Evolutionary conservation across 2,329 filamentous ascomycete genomes (phyloP), one percentile per base, ranked within the genome.

Genomic region (Penicillium sp.): DNA sequence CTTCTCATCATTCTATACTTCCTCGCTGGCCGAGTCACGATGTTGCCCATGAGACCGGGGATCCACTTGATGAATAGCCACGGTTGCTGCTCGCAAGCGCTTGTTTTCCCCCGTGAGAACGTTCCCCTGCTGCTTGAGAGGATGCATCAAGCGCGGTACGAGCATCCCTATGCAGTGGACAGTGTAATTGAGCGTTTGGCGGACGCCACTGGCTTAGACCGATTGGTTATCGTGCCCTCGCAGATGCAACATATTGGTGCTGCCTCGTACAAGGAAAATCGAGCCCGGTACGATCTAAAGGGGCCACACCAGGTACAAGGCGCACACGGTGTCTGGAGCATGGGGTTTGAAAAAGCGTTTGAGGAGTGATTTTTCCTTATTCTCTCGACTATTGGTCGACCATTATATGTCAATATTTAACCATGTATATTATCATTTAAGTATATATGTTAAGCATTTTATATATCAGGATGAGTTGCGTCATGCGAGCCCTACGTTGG

Each of bases 81-180:
- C 53, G 80, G 78, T 13, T 82, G 79, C 66, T 82, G 80, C 64
- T 75, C 76, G 7, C 81, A 83, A 69, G 80, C 73, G 6, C 72
- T 82, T 3, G 70, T 82, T 15, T 82, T 81, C 52, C 78, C 79
- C 1, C 75, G 75, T 3, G 63, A 66, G n/a, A 63, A 61, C n/a
- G 58, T 67, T 1, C 67, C 69, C 1, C 41, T 29, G n/a, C 58
- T 70, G 15, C 55, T 67, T 9, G 57, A 62, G 2, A 61, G 64
- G 46, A 58, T 70, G 26, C 53, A 66, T 23, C 49, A 65, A n/a
- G 55, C 61, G 53, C 61, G 62, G 52, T 56, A 62, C 44, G 44
- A 46, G n/a, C 50, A 54, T 2, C 64, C 67, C 7, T 61, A 66
- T 41, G 64, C 69, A 5, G 66, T 69, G 41, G 66, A 70, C 21